Evolutionary conservation across 208 protist species (phyloP), one percentile per base, ranked within the genome.

Genomic region (Novymonas esmeraldas): DNA sequence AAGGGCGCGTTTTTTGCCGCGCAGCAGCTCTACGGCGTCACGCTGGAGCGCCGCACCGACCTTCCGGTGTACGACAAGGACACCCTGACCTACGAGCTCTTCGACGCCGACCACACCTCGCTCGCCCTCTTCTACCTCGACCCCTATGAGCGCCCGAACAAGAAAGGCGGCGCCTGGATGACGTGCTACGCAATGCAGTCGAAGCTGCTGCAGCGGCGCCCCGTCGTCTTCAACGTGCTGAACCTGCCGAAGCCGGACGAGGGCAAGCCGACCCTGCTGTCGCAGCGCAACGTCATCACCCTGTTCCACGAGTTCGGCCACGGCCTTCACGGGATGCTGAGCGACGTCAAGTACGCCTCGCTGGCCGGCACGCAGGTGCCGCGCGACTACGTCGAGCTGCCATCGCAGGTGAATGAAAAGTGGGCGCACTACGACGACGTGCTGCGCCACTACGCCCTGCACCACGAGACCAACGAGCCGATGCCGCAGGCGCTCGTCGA

Each of bases 321-420:
- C 55, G 76, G 79, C 24, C 72, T 93, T 52, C 88, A 95, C 75
- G 85, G 89, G 48, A 91, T 95, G 66, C 73, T 95, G 16, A 85
- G 81, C 20, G 61, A 71, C 48, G 48, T 64, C 36, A 55, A 58
- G 49, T 82, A 81, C 50, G 42, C 60, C 6, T 73, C 62, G 39
- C 82, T 87, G 24, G 72, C 82, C 20, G 80, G 89, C 56, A 87
- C 88, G 34, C 66, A 62, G 31, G 82, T 95, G 7, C 71, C 89
- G 18, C 85, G 89, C 69, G 89, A 95, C 65, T 89, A 87, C 56
- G 78, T 95, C 10, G 84, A 95, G 81, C 67, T 89, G 50, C 86
- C 89, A 6, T 93, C 86, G 46, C 89, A 94, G 78, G 75, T 94
- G 48, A 90, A 89, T 64, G 85, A 94, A 64, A 87, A 94, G 66